These are phyloP conservation scores for Diatrype stigma DNA, from an alignment of 2,329 filamentous ascomycete genomes.

Conservation along the genomic window DNA sequence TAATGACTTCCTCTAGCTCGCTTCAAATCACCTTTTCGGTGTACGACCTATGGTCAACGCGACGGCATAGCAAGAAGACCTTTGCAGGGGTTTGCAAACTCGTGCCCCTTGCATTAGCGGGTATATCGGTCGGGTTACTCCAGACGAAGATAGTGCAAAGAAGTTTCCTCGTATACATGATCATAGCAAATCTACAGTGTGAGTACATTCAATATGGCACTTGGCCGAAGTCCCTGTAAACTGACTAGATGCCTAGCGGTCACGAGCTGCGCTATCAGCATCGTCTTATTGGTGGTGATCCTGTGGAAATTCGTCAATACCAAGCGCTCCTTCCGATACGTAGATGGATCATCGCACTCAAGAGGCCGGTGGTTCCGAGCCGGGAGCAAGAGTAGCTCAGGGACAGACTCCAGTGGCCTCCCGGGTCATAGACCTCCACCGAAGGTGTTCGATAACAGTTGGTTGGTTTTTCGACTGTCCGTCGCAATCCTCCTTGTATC, in stretches of 20 bases:
- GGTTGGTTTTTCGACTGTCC: slow-evolving; percentile 17
- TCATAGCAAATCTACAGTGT: slow-evolving; percentile 18
- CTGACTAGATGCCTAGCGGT: slow-evolving; percentile 7
- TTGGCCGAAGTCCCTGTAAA: too few species aligned
- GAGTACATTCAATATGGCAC: slow-evolving; percentile 1
- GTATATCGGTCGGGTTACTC: slow-evolving; percentile 14
- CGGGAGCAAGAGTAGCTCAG: slow-evolving; percentile 1
- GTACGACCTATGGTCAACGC: slow-evolving; percentile 10
- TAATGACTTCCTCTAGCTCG: slow-evolving; percentile 9
- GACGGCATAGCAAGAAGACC: slow-evolving; percentile 6
- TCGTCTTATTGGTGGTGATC: slow-evolving; percentile 11
- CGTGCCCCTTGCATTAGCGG: slow-evolving; percentile 11
- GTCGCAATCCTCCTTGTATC: slow-evolving; percentile 18
- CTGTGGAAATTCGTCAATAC: slow-evolving; percentile 13
- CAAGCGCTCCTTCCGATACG: slow-evolving; percentile 12
- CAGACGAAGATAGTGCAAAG: slow-evolving; percentile 17
- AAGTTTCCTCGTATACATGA: slow-evolving; percentile 17
- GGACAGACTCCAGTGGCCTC: slow-evolving; percentile 2
- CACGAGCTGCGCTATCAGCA: slow-evolving; percentile 12
- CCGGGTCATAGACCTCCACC: slow-evolving; percentile 5
- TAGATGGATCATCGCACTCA: slow-evolving; percentile 1
- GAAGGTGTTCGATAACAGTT: slow-evolving; percentile 17
- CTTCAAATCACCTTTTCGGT: slow-evolving; percentile 12
- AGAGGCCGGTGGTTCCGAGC: slow-evolving; percentile 9
- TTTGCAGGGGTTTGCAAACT: slow-evolving; percentile 8